phyloP scores from a whole-genome alignment of 306 rosid species.

The Styphnolobium japonicum region DNA sequence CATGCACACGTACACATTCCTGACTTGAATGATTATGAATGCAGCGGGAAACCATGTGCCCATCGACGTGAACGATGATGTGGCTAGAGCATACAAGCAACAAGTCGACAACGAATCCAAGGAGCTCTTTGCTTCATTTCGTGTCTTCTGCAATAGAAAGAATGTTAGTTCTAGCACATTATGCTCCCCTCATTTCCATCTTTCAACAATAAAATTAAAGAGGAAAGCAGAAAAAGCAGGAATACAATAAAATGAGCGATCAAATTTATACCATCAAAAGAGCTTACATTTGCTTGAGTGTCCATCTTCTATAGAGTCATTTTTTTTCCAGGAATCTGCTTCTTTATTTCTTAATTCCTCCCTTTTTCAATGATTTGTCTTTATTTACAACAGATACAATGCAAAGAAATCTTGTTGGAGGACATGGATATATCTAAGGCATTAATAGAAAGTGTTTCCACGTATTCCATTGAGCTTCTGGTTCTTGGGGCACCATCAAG shows the following conservation, averaged over 20 bases:
- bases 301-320: neutral
- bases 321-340: neutral
- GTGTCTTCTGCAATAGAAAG: constrained; percentile 69
- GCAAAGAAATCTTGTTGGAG: constrained; percentile 68
- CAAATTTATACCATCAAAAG: neutral
- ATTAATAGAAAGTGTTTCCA: constrained; percentile 42
- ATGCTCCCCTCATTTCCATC: neutral
- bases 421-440: constrained; percentile 63
- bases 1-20: neutral
- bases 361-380: neutral
- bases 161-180: constrained; percentile 41
- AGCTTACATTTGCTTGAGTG: neutral
- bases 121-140: constrained; percentile 74
- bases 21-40: neutral
- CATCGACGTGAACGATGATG: constrained; percentile 46
- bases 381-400: constrained; percentile 51
- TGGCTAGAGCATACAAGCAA: constrained; percentile 43
- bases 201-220: neutral
- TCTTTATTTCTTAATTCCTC: neutral
- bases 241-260: neutral
- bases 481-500: constrained; percentile 78
- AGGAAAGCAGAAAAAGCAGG: neutral
- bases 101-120: constrained; percentile 58
- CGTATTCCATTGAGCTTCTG: constrained; percentile 52
- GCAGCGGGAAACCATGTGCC: constrained; percentile 47